phyloP scores from a whole-genome alignment of 2,329 filamentous ascomycete species.

The Sporothrix dimorphospora region DNA sequence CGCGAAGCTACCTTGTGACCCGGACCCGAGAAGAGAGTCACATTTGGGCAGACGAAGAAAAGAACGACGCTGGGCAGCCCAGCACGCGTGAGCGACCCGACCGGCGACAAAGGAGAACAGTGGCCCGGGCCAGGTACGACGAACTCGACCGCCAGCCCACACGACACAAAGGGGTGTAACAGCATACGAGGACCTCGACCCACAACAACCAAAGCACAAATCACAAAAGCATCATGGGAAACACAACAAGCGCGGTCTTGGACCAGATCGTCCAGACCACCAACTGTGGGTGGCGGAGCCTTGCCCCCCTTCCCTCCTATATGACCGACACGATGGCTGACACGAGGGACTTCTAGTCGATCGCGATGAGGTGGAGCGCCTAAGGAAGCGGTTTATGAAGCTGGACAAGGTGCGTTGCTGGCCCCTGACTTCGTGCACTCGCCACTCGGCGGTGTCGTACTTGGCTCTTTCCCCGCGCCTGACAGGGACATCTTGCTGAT shows the following conservation, averaged over 20 bases:
- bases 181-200: background rate
- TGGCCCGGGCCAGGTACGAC: background rate
- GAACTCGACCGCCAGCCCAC: background rate
- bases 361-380: conserved; percentile 91
- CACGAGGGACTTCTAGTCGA: conserved; percentile 68
- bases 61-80: conserved; percentile 12
- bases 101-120: background rate
- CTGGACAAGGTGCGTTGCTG: conserved; percentile 77
- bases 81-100: background rate
- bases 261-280: conserved; percentile 96
- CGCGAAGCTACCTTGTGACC: background rate
- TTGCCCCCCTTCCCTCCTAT: background rate
- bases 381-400: conserved; percentile 99
- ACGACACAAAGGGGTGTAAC: background rate
- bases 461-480: no score
- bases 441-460: background rate
- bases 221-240: conserved; percentile 57
- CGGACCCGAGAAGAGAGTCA: background rate
- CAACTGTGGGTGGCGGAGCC: conserved; percentile 68
- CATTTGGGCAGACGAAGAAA: background rate
- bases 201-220: background rate
- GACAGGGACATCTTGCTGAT: background rate
- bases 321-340: background rate
- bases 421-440: background rate
- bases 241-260: conserved; percentile 73